Conservation (phyloP, 768 basidiomycete genomes). For the Boletales sp. region DNA sequence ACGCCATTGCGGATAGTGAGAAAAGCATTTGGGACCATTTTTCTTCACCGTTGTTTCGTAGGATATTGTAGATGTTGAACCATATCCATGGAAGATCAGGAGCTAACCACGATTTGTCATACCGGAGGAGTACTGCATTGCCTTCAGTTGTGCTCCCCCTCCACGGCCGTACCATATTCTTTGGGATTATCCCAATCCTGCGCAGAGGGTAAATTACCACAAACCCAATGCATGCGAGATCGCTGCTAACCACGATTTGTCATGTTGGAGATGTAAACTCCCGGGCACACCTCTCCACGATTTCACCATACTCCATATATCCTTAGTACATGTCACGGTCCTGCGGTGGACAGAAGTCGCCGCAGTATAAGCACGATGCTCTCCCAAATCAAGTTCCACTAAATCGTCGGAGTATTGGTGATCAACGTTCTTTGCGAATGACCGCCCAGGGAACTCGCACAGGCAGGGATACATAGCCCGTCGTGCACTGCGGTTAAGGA, state of each 20-base stretch:
- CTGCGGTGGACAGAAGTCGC: constrained; percentile 4
- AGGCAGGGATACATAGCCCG: constrained; percentile 11
- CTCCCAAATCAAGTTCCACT: neutral
- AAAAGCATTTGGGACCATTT: constrained; percentile 19
- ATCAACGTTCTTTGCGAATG: neutral
- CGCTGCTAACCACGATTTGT: neutral
- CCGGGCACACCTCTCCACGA: neutral
- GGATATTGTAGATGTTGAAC: constrained; percentile 24
- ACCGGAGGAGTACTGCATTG: too few species aligned
- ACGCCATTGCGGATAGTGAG: constrained; percentile 28
- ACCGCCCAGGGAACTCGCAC: neutral
- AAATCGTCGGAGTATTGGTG: constrained; percentile 5
- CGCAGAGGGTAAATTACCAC: too few species aligned
- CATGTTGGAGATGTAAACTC: constrained; percentile 7
- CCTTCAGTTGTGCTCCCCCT: too few species aligned
- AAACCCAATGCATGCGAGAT: too few species aligned
- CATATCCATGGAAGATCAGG: constrained; percentile 18
- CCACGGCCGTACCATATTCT: too few species aligned
- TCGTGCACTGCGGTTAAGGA: constrained; percentile 14
- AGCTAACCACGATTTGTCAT: constrained; percentile 16
- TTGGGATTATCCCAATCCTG: too few species aligned
- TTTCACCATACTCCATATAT: neutral
- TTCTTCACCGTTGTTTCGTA: constrained; percentile 3
- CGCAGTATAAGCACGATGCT: constrained; percentile 7
- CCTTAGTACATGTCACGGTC: neutral